Evolutionary conservation across 805 yeast species (phyloP), one percentile per base, ranked within the genome.

Genomic region (Cyberlindnera xylosilytica): DNA sequence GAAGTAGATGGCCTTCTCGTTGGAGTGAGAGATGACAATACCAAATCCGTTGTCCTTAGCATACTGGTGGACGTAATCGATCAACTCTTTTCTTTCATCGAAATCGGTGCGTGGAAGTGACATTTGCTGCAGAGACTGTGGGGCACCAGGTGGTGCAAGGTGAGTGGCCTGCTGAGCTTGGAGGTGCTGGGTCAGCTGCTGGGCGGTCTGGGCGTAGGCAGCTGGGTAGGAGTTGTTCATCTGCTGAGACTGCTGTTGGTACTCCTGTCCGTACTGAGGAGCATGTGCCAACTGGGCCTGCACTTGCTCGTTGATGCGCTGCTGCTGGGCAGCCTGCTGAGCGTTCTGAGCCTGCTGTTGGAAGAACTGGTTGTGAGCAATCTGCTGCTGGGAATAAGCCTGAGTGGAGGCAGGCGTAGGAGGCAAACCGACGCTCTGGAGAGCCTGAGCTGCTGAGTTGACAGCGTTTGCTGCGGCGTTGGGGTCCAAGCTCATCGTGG

Each of bases 31-130:
- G 31, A 58, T 58, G 18, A 58, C 62, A 41, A 58, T 58, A 45
- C 62, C 62, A 37, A 58, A 58, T 3, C 62, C 62, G 41, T 58
- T 56, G 20, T 54, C 56, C 45, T 57, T 56, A 9, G 62, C 62
- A 37, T 57, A 58, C 22, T 47, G 52, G 36, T 57, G 62, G 38
- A 58, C 54, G 35, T 58, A 58, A 3, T 50, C 30, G 19, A 57
- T 51, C 23, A 58, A 36, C 31, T 54, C 56, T 3, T 56, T 52
- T 35, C 61, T 50, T 7, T 54, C 15, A 11, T 18, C 26, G 31
- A 58, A 58, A 31, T 58, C 62, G 1, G 52, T 36, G 38, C 49
- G 56, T 13, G 62, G 62, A 9, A 57, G 52, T 20, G 48, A 47
- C 40, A 53, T 36, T 15, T 55, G 53, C 27, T 52, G 57, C 34